These are phyloP conservation scores for Clathrus columnatus DNA, from an alignment of 768 basidiomycete species.

Conservation along the genomic window DNA sequence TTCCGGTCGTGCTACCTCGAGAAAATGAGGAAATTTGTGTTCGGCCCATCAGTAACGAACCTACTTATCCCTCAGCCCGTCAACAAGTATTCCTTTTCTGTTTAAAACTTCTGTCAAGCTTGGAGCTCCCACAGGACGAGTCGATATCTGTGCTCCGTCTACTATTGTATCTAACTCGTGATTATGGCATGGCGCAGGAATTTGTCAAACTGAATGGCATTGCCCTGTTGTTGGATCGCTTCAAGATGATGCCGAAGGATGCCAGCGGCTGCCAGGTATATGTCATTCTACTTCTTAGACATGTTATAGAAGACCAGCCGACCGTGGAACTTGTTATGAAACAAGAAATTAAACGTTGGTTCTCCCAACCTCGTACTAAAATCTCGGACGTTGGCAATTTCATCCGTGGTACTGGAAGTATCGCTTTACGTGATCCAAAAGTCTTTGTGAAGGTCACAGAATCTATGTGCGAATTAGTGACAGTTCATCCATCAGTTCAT, in stretches of 20 bases:
- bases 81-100: slow-evolving; percentile 67
- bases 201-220: slow-evolving; percentile 66
- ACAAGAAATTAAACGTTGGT: slow-evolving; percentile 74
- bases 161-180: slow-evolving; percentile 76
- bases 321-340: slow-evolving; percentile 67
- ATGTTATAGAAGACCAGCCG: slow-evolving; percentile 71
- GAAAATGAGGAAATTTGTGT: slow-evolving; percentile 52
- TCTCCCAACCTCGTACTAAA: slow-evolving; percentile 54
- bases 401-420: slow-evolving; percentile 65
- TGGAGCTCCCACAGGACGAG: slow-evolving; percentile 68
- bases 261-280: slow-evolving; percentile 64
- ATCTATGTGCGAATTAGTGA: slow-evolving; percentile 61
- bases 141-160: slow-evolving; percentile 74
- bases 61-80: slow-evolving; percentile 52
- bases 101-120: slow-evolving; percentile 55
- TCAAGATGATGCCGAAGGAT: slow-evolving; percentile 50
- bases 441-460: slow-evolving; percentile 69
- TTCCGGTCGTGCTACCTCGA: slow-evolving; percentile 53
- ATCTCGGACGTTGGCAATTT: slow-evolving; percentile 62
- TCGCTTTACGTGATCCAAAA: slow-evolving; percentile 73
- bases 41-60: slow-evolving; percentile 35
- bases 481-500: slow-evolving; percentile 48
- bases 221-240: slow-evolving; percentile 51
- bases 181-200: slow-evolving; percentile 51
- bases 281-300: slow-evolving; percentile 82